Evolutionary conservation across 768 basidiomycete genomes (phyloP), one percentile per base, ranked within the genome.

Genomic region (Boletellus emodensis): DNA sequence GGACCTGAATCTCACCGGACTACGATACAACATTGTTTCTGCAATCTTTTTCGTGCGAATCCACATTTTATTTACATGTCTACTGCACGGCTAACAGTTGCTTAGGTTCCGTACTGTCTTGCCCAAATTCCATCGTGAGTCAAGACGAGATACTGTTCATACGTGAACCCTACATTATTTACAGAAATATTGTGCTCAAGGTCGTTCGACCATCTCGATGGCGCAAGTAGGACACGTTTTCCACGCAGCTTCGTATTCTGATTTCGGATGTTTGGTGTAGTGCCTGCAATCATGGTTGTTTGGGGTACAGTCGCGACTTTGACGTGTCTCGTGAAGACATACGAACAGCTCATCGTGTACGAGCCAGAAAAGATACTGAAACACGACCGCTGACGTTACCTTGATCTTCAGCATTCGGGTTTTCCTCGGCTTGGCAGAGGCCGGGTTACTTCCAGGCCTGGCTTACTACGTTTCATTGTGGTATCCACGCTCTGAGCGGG

Each of bases 401-500:
- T 44, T 4, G 24, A 6, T 15, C 12, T 32, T 11, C 48, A 76
- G 72, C 8, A 61, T 66, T 18, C 65, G 76, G 13, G 7, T 72
- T 44, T 73, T 79, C 58, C 70, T 79, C 12, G 79, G 77, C 15
- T 48, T 76, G 36, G 64, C 75, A 18, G 78, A 79, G 53, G 68
- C 72, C 28, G 79, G 80, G 39, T 55, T 76, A 10, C 64, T 71
- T 44, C 70, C 73, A 0, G 71, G 71, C 3, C 60, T 74, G 43
- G 59, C 69, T 13, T 78, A 67, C 52, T 73, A 71, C 30, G 60
- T 82, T 30, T 79, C 79, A 3, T 63, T 76, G 41, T 85, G 82
- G 82, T 81, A 87, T 61, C 74, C 79, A 9, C 70, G 78, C 38
- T 65, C 69, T 36, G 83, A 84, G 57, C 77, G 77, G 40, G 81